Evolutionary conservation across 305 asterid genomes (phyloP).

Genomic region (Plantago lanceolata): DNA sequence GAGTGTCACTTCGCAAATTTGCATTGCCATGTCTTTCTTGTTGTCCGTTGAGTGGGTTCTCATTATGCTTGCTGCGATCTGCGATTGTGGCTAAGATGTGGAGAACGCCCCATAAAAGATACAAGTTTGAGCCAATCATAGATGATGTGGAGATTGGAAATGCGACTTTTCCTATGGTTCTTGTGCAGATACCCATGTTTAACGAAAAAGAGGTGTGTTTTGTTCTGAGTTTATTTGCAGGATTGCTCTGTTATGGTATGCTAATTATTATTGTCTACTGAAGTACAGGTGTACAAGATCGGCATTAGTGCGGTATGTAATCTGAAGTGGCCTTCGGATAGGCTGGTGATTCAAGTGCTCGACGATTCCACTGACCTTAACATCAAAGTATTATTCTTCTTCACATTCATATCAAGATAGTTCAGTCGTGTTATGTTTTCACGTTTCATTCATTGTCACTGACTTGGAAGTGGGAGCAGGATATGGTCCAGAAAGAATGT

Average conservation of each 20-base stretch:
- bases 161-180: constrained; percentile 62
- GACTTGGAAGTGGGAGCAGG: constrained; percentile 40
- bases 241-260: neutral
- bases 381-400: constrained; percentile 53
- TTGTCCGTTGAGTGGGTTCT: constrained; percentile 46
- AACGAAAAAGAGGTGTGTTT: constrained; percentile 65
- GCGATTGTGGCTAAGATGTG: constrained; percentile 45
- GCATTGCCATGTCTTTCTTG: constrained; percentile 40
- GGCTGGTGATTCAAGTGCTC: constrained; percentile 87
- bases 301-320: constrained; percentile 90
- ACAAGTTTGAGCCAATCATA: constrained; percentile 68
- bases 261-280: neutral
- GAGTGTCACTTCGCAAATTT: constrained; percentile 31
- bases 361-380: constrained; percentile 78
- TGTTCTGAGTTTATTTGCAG: neutral
- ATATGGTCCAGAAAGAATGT: constrained; percentile 85
- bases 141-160: constrained; percentile 68
- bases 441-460: too few species aligned
- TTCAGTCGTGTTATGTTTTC: too few species aligned
- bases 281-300: constrained; percentile 76
- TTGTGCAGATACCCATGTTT: constrained; percentile 92
- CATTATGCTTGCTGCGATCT: constrained; percentile 41
- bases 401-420: too few species aligned
- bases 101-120: constrained; percentile 73
- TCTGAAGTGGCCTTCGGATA: constrained; percentile 88